These are phyloP conservation scores for Penicillium sp. DNA, from an alignment of 2,329 filamentous ascomycete species.

Conservation along the genomic window DNA sequence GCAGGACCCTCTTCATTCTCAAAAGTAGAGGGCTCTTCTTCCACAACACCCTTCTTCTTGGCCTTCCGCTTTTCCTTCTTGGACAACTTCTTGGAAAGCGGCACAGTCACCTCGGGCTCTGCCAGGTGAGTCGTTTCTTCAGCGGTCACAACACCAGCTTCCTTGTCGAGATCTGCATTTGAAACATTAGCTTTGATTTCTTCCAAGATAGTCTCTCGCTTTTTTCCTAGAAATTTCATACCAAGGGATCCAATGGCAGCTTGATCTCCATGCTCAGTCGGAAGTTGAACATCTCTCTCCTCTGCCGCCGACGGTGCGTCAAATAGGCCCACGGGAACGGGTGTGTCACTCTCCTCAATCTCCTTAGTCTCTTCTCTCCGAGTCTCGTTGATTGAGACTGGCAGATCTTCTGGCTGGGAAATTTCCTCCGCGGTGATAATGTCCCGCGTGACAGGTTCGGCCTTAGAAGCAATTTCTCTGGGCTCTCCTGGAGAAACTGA, in stretches of 20 bases:
- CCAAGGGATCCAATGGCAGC: background rate
- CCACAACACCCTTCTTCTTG: constrained; percentile 18
- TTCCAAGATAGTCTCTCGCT: background rate
- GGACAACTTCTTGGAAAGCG: constrained; percentile 22
- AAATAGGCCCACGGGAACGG: constrained; percentile 1
- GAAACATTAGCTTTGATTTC: background rate
- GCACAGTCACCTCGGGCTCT: constrained; percentile 5
- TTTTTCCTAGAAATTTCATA: background rate
- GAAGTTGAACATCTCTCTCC: background rate
- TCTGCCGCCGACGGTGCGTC: background rate
- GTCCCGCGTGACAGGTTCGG: background rate
- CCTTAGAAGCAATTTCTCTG: background rate
- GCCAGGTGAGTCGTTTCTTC: background rate
- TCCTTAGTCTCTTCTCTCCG: constrained; percentile 3
- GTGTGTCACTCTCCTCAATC: background rate
- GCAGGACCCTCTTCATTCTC: background rate
- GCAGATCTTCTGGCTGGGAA: background rate
- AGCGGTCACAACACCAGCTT: constrained; percentile 2
- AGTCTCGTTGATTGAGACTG: background rate
- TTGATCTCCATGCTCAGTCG: background rate
- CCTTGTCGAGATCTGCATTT: constrained; percentile 1
- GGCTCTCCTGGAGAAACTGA: background rate
- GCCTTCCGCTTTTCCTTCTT: constrained; percentile 30
- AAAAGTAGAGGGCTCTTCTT: constrained; percentile 3
- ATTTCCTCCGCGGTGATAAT: background rate